A percentile compares a stretch with the other conserved stretches of the same genome.
Evolutionary conservation across 192 early-diverging fungal species (phyloP).

Genomic region (Umbelopsis vinacea): DNA sequence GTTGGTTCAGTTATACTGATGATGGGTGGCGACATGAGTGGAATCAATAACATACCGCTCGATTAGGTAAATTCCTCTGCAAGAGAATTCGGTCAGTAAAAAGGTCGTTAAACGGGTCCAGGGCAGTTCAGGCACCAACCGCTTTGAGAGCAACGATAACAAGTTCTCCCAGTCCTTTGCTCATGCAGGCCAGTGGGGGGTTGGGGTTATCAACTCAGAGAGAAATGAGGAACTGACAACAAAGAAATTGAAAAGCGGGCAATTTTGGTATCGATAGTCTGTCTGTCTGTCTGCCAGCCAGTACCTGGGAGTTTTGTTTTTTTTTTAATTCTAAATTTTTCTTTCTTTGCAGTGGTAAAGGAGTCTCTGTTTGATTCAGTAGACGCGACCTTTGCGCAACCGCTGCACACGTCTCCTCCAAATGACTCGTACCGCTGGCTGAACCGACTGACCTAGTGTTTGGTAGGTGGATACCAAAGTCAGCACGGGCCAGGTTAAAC

Average conservation of each 20-base stretch:
- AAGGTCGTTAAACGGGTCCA: not conserved
- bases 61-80: conserved; percentile 44
- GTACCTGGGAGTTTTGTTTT: too few relatives aligned
- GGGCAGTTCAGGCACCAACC: conserved; percentile 20
- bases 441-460: too few relatives aligned
- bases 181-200: not conserved
- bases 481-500: too few relatives aligned
- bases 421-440: too few relatives aligned
- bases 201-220: not conserved
- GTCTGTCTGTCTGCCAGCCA: too few relatives aligned
- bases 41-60: conserved; percentile 32
- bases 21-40: not conserved
- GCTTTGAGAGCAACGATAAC: conserved; percentile 45
- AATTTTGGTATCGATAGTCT: not conserved
- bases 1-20: not conserved
- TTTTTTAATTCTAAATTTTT: too few relatives aligned
- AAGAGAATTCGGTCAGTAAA: conserved; percentile 2
- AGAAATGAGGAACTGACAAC: not conserved
- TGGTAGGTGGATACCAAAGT: too few relatives aligned
- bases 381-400: too few relatives aligned
- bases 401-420: too few relatives aligned
- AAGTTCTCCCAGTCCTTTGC: conserved; percentile 39
- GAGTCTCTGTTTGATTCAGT: too few relatives aligned
- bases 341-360: too few relatives aligned
- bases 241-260: conserved; percentile 5